Evolutionary conservation across 345 rosid genomes (phyloP), one percentile per base, ranked within the genome.

Genomic region (Eucalyptus polybractea): DNA sequence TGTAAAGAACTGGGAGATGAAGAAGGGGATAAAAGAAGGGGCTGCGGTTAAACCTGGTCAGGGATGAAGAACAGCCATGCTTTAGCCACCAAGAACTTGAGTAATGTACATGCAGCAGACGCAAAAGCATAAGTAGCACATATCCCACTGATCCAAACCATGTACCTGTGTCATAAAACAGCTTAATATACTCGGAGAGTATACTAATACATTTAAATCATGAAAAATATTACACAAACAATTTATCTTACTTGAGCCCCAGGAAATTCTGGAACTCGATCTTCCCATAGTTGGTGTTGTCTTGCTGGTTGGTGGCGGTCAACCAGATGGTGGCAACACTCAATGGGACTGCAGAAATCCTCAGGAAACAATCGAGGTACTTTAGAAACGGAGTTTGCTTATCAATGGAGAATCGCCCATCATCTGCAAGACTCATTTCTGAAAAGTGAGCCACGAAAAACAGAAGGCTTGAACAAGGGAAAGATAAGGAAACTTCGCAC

Each of bases 31-130:
- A 2, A 58, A 58, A 53, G 22, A 65, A 29, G 83, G 44, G 22
- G 31, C 44, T 22, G 42, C 22, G 0, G 45, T n/a, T 25, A 44
- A 90, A 97, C 99, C 98, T 98, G 98, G 90, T 98, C 99, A 87
- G 97, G 93, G 92, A 95, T 86, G 89, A 97, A 98, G 94, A 96
- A 93, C 50, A 97, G 88, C 99, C 99, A 97, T 51, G 96, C 95
- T 94, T 92, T 95, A 88, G 94, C 50, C 69, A 90, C 95, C 27
- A 95, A 90, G 92, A 91, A 91, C 69, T 86, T 92, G 93, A 97
- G 86, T 96, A 98, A 95, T 50, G 94, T 90, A 88, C 92, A 94
- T 15, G 93, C 25, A 67, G 91, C 92, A 50, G 98, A 95, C 88
- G 93, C 56, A 88, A 95, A 72, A 91, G 99, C 99, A 95, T 97